Conservation (phyloP, 176 grass and related monocot genomes). For the Avena insularis region DNA sequence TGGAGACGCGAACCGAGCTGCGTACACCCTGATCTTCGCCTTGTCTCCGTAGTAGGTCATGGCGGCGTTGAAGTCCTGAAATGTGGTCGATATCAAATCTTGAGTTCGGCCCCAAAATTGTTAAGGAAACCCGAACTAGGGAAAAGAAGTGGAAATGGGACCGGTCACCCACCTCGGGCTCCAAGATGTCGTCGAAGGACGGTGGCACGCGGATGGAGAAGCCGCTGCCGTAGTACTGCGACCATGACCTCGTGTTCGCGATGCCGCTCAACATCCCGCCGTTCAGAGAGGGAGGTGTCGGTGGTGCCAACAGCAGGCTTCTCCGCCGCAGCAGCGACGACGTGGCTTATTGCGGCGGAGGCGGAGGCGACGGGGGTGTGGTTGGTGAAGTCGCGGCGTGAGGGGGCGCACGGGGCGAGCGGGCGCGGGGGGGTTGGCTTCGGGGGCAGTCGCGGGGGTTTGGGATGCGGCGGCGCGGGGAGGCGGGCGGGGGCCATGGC, state of each 20-base stretch:
- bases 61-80: slow-evolving; percentile 69
- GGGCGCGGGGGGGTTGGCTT: neutral
- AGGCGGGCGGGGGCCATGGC: slow-evolving; percentile 72
- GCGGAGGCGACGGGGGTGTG: slow-evolving; percentile 50
- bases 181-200: slow-evolving; percentile 89
- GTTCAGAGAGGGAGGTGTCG: neutral
- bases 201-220: slow-evolving; percentile 94
- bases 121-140: neutral
- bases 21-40: slow-evolving; percentile 75
- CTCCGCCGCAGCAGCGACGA: slow-evolving; percentile 36
- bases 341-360: slow-evolving; percentile 16
- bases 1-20: slow-evolving; percentile 85
- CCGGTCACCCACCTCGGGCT: slow-evolving; percentile 79
- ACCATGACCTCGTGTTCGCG: slow-evolving; percentile 89
- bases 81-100: slow-evolving; percentile 4
- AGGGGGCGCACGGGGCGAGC: slow-evolving; percentile 36
- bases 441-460: slow-evolving; percentile 16
- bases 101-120: neutral
- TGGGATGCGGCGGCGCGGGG: slow-evolving; percentile 37
- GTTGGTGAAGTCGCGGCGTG: slow-evolving; percentile 59
- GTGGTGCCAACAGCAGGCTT: slow-evolving; percentile 24
- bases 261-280: slow-evolving; percentile 58
- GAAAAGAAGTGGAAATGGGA: neutral
- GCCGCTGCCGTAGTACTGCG: slow-evolving; percentile 83
- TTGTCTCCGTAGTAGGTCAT: slow-evolving; percentile 94